These are phyloP conservation scores for Sapria himalayana DNA, from an alignment of 345 rosid genomes.

Conservation along the genomic window DNA sequence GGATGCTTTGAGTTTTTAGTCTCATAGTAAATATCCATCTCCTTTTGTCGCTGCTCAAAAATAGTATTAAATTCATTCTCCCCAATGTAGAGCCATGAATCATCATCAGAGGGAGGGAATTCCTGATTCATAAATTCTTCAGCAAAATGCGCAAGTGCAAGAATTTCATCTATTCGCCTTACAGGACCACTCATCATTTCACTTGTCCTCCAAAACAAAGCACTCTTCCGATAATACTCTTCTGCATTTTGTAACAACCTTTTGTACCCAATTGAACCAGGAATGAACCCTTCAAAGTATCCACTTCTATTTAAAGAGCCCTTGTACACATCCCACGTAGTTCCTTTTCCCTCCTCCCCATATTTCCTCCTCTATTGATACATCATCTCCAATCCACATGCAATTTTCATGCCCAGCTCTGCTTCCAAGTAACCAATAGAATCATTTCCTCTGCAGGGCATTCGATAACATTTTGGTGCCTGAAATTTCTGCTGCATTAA, in stretches of 20 bases:
- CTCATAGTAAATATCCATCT: slow-evolving; percentile 51
- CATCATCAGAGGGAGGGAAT: slow-evolving; percentile 57
- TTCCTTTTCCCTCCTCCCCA: slow-evolving; percentile 69
- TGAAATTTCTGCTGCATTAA: slow-evolving; percentile 73
- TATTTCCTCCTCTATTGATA: slow-evolving; percentile 52
- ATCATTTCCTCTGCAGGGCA: slow-evolving; percentile 34
- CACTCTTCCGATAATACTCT: slow-evolving; percentile 50
- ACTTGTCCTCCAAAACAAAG: slow-evolving; percentile 37
- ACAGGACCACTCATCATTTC: slow-evolving; percentile 62
- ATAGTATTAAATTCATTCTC: slow-evolving; percentile 66
- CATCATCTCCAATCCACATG: slow-evolving; percentile 85
- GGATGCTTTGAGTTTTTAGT: slow-evolving; percentile 30
- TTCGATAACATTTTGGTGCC: slow-evolving; percentile 63
- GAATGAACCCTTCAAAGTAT: slow-evolving; percentile 52
- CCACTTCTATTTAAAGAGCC: slow-evolving; percentile 56
- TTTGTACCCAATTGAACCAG: slow-evolving; percentile 55
- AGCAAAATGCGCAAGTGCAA: slow-evolving; percentile 35
- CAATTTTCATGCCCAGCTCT: slow-evolving; percentile 81
- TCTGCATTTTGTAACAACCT: slow-evolving; percentile 68
- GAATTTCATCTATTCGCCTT: slow-evolving; percentile 70
- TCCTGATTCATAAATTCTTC: slow-evolving; percentile 35
- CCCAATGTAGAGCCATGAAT: slow-evolving; percentile 73
- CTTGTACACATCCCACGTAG: slow-evolving; percentile 39
- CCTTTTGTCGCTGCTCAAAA: slow-evolving; percentile 58
- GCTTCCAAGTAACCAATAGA: slow-evolving; percentile 33